Conservation (phyloP, 371 early-diverging fungal genomes). For the Lichtheimia ramosa region DNA sequence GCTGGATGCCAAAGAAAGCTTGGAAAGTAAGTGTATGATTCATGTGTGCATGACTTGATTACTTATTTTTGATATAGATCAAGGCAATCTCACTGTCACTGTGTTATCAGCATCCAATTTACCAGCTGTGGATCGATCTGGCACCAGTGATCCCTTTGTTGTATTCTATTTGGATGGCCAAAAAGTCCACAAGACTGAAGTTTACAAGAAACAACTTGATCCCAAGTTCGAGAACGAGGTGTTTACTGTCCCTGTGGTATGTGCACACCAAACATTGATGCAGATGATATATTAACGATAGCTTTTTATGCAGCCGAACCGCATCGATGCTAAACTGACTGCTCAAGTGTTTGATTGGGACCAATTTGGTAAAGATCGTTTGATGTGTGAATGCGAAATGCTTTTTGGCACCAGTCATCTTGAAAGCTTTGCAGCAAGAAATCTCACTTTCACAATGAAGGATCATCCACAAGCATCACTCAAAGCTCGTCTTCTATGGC, state of each 20-base stretch:
- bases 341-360: conserved; percentile 85
- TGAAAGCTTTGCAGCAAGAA: conserved; percentile 30
- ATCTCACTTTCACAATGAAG: no score
- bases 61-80: conserved; percentile 21
- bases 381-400: conserved; percentile 46
- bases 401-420: conserved; percentile 29
- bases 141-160: conserved; percentile 82
- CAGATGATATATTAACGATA: no score
- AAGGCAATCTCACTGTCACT: conserved; percentile 44
- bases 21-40: conserved; percentile 27
- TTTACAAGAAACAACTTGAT: conserved; percentile 75
- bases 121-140: conserved; percentile 53
- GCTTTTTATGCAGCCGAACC: conserved; percentile 27
- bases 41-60: background rate
- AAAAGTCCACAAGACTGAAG: conserved; percentile 78
- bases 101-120: conserved; percentile 44
- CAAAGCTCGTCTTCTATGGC: conserved; percentile 37
- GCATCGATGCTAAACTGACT: conserved; percentile 49
- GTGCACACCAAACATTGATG: background rate
- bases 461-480: background rate
- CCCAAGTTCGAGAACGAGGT: conserved; percentile 80
- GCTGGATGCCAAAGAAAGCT: conserved; percentile 42
- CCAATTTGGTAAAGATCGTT: conserved; percentile 64
- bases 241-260: conserved; percentile 65
- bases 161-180: conserved; percentile 71